phyloP scores from a whole-genome alignment of 2,329 filamentous ascomycete genomes.

The Neurospora sp. region DNA sequence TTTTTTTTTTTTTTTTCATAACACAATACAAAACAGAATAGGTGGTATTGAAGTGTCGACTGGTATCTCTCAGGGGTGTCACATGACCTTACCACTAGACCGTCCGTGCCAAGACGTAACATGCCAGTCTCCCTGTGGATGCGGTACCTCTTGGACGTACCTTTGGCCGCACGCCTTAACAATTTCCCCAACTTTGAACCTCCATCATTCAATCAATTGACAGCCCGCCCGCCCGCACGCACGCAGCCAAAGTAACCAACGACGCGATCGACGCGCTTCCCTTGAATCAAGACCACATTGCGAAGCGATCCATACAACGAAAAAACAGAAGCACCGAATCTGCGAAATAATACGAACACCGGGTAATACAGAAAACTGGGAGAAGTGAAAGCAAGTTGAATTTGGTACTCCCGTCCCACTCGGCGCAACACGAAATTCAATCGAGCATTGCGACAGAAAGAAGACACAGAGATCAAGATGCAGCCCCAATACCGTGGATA shows the following conservation, averaged over 20 bases:
- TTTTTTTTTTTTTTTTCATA: no score
- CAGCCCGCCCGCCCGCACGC: neutral
- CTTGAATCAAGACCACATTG: neutral
- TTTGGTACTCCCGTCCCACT: neutral
- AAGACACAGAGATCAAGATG: constrained; percentile 6
- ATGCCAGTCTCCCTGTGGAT: neutral
- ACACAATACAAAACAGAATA: no score
- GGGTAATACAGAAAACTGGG: neutral
- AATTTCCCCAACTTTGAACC: neutral
- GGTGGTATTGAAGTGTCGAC: no score
- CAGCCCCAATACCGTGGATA: constrained; percentile 18
- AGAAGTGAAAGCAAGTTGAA: neutral
- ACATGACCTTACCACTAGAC: neutral
- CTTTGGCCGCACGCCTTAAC: neutral
- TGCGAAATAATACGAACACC: neutral
- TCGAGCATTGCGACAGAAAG: no score
- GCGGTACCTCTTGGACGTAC: neutral
- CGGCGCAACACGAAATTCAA: no score
- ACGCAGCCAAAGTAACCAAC: constrained; percentile 6
- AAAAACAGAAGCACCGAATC: neutral
- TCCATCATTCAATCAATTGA: neutral
- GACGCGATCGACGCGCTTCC: constrained; percentile 19
- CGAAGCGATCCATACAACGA: neutral
- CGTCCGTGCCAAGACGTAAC: neutral
- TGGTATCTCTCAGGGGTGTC: neutral